These are phyloP conservation scores for Punica granatum DNA, from an alignment of 345 rosid species.

Conservation along the genomic window DNA sequence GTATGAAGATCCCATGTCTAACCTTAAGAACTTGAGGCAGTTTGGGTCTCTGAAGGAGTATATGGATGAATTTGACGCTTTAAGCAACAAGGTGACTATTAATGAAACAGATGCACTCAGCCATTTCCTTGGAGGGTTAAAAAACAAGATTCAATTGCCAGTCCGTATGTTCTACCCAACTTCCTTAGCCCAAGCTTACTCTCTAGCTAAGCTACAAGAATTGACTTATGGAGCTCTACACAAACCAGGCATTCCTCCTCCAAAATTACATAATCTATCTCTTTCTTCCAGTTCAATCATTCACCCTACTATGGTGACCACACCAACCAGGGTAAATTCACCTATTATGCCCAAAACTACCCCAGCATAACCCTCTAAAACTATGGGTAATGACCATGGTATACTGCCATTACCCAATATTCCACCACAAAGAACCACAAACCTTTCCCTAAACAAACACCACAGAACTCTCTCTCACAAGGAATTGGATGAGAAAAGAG, in stretches of 20 bases:
- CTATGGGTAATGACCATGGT: no score
- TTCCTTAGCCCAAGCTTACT: background rate
- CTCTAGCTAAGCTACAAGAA: background rate
- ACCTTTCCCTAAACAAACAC: no score
- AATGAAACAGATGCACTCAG: background rate
- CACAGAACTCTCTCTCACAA: no score
- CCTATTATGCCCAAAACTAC: no score
- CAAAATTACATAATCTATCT: no score
- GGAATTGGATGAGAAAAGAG: background rate
- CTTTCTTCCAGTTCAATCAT: no score
- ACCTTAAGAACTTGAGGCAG: background rate
- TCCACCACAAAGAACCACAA: background rate
- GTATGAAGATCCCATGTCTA: background rate
- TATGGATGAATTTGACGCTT: background rate
- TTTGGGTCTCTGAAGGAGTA: background rate
- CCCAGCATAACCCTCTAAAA: no score
- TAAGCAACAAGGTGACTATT: background rate
- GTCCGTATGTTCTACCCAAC: background rate
- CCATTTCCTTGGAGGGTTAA: background rate
- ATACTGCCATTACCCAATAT: background rate
- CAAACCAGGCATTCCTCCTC: no score
- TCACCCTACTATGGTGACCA: no score
- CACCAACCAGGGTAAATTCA: no score
- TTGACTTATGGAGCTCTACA: background rate
- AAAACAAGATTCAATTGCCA: background rate